Evolutionary conservation across 805 yeast species (phyloP), one percentile per base, ranked within the genome.

Genomic region (Hanseniaspora singularis): DNA sequence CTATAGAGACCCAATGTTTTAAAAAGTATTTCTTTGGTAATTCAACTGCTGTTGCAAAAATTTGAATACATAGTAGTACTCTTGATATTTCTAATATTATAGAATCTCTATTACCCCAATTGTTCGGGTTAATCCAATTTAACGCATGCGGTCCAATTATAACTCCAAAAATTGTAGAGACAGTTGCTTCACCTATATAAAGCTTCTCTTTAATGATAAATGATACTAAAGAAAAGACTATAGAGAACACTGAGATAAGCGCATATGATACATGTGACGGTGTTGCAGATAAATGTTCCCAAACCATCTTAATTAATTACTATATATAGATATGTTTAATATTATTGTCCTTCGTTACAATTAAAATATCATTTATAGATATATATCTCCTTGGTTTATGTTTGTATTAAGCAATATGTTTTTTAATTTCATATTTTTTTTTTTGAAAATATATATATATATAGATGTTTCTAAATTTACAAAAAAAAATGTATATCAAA

Each of bases 21-120:
- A 77, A 69, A 89, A 88, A 82, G 61, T 88, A 87, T 59, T 82
- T 83, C 49, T 83, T 76, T 15, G 96, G 96, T 62, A 87, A 67
- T 62, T 87, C 96, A 28, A 87, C 96, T 2, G 95, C 94, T 18
- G 85, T 94, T 9, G 95, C 95, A 56, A 87, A 89, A 54, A 87
- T 84, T 66, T 87, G 96, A 45, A 87, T 74, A 58, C 89, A 79
- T 55, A 87, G 66, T 3, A 86, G 89, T 14, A 87, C 74, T 46
- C 96, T 71, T 48, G 89, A 79, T 14, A 88, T 69, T 57, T 87
- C 96, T 52, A 86, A 66, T 0, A 96, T 87, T 52, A 88, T 76
- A 45, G 71, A 70, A 60, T 88, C 95, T 1, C 83, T 63, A 57
- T 86, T 80, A 3, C 50, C 50, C 96, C 96, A 87, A 4, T 72